These are phyloP conservation scores for Dendrobium catenatum DNA, from an alignment of 106 monocot species.

Conservation along the genomic window DNA sequence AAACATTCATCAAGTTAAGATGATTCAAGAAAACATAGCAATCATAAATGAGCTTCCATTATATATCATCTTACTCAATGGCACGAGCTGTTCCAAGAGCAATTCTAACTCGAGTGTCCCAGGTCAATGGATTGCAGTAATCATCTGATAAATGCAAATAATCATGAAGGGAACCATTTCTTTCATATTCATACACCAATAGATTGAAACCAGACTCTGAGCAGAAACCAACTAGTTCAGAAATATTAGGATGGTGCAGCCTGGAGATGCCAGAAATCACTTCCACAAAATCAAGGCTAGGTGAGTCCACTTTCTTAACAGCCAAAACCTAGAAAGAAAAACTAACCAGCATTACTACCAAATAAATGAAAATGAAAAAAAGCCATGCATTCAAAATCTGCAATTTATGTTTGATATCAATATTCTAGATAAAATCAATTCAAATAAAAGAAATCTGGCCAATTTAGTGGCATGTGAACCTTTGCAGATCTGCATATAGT, in stretches of 20 bases:
- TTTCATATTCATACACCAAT: conserved; percentile 64
- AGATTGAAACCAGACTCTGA: conserved; percentile 55
- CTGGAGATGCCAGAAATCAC: conserved; percentile 47
- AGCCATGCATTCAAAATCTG: not conserved
- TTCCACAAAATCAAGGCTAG: conserved; percentile 46
- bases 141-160: conserved; percentile 89
- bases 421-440: not conserved
- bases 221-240: conserved; percentile 84
- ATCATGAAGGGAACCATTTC: conserved; percentile 85
- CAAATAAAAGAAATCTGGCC: too few species aligned
- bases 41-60: not conserved
- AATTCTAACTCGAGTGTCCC: conserved; percentile 89
- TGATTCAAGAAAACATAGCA: not conserved
- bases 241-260: conserved; percentile 75
- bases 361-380: not conserved
- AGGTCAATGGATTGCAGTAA: conserved; percentile 86
- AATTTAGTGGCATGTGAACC: too few species aligned
- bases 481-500: too few species aligned
- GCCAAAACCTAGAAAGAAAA: conserved; percentile 50
- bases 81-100: conserved; percentile 90
- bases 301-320: conserved; percentile 73
- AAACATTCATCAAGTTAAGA: not conserved
- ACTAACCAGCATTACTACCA: not conserved
- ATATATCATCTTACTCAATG: conserved; percentile 65
- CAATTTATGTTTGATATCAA: not conserved